Evolutionary conservation across 305 asterid genomes (phyloP).

Genomic region (Fraxinus greggii): DNA sequence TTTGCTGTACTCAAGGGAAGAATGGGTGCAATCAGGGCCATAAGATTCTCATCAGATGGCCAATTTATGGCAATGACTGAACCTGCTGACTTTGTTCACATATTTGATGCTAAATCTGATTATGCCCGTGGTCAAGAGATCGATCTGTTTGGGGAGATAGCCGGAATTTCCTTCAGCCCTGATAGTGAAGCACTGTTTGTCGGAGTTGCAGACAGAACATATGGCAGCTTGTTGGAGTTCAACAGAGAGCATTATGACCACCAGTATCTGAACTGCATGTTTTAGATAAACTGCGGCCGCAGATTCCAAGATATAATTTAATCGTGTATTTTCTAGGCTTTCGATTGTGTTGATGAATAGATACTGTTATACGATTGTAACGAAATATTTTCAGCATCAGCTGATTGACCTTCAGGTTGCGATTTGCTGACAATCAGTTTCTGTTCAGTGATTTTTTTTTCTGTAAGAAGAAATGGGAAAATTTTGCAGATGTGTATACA

Average conservation of each 20-base stretch:
- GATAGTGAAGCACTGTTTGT: constrained; percentile 47
- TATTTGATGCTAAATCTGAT: constrained; percentile 47
- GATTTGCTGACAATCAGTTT: background rate
- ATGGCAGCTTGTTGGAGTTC: constrained; percentile 73
- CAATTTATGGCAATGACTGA: constrained; percentile 81
- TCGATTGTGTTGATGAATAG: background rate
- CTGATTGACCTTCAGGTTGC: background rate
- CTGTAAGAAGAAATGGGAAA: background rate
- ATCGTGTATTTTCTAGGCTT: background rate
- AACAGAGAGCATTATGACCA: constrained; percentile 35
- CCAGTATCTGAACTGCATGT: constrained; percentile 38
- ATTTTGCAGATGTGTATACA: constrained; percentile 4
- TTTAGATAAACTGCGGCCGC: constrained; percentile 16
- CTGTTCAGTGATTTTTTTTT: background rate
- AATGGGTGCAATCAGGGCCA: constrained; percentile 67
- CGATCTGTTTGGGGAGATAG: constrained; percentile 72
- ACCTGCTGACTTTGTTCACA: constrained; percentile 75
- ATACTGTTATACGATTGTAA: background rate
- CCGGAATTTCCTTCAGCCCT: constrained; percentile 69
- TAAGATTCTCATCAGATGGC: constrained; percentile 64
- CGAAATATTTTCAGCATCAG: background rate
- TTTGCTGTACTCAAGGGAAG: constrained; percentile 55
- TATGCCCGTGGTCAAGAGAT: constrained; percentile 55
- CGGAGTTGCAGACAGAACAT: constrained; percentile 43
- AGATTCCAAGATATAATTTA: background rate